Base-by-base conservation (phyloP, 768 basidiomycete species). In the Lentinula guzmanii region DNA sequence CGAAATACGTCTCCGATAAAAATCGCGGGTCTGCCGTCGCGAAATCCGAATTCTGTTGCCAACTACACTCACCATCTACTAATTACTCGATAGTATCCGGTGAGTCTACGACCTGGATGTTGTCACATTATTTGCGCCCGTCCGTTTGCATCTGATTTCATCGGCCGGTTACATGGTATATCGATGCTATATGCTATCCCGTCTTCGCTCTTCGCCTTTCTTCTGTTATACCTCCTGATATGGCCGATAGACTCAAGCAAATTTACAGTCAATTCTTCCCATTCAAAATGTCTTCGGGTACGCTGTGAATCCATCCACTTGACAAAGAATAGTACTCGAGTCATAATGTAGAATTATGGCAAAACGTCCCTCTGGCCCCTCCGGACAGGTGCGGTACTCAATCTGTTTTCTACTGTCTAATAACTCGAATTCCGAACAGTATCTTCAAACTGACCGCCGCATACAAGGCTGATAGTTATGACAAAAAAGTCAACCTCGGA, bases 381-480 rank as follows among this genome's bases (percentile, higher is more conserved):
- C 89, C 91, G 10, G 92, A 94, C 69, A 90, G 88, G 91, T 91
- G 58, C 13, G 76, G 63, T 37, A 58, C 28, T 58, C 24, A 61
- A 9, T 16, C 7, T 35, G 54, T 28, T n/a, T 43, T 52, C 10
- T 37, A 15, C 9, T 34, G n/a, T 7, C n/a, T n/a, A 60, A 52
- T 65, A 51, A 52, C 64, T 65, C 21, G 60, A 48, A 48, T 58
- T 52, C 60, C 63, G 61, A 65, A 46, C 66, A 94, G 92, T 75
- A 94, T 94, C 70, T 93, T 93, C 84, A 86, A 92, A 77, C 82
- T 97, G 65, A 93, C 93, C 0, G 89, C 92, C 18, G 86, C 91
- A 2, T 96, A 87, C 85, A 93, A 95, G 72, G 84, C 82, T 33
- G 92, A 97, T 71, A 69, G 82, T 2, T 83, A 79, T 71, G 79